These are phyloP conservation scores for Xylaria curta DNA, from an alignment of 495 filamentous ascomycete genomes.

Conservation along the genomic window DNA sequence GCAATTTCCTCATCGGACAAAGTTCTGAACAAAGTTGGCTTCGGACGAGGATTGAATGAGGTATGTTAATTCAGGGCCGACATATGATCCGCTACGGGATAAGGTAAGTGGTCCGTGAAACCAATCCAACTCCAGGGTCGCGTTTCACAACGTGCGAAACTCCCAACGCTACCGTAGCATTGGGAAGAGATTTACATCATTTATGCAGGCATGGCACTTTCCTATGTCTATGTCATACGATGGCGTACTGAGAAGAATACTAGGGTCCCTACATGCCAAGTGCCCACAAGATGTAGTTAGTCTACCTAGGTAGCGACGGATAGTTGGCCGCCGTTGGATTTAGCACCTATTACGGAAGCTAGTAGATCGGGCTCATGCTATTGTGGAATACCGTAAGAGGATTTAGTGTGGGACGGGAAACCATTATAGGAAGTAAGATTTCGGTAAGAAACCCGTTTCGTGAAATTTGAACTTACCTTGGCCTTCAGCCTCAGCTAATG, in stretches of 20 bases:
- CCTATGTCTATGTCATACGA: not conserved
- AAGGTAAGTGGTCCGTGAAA: not conserved
- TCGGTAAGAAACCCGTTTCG: slow-evolving; percentile 20
- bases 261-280: slow-evolving; percentile 4
- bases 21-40: not conserved
- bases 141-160: not conserved
- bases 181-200: slow-evolving; percentile 10
- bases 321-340: not conserved
- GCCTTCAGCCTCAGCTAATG: slow-evolving; percentile 9
- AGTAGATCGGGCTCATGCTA: not conserved
- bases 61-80: not conserved
- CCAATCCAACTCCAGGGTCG: not conserved
- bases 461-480: not conserved
- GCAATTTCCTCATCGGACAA: slow-evolving; percentile 1
- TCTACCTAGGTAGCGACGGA: not conserved
- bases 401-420: not conserved
- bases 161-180: slow-evolving; percentile 4
- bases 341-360: slow-evolving; percentile 4
- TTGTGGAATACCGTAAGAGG: not conserved
- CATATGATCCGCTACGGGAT: not conserved
- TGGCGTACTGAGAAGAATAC: not conserved
- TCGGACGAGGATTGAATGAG: not conserved
- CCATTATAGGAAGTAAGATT: not conserved
- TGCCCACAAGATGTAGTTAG: not conserved
- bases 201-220: not conserved